Conservation (phyloP, 208 protist species). For the Phytomonas sp. region DNA sequence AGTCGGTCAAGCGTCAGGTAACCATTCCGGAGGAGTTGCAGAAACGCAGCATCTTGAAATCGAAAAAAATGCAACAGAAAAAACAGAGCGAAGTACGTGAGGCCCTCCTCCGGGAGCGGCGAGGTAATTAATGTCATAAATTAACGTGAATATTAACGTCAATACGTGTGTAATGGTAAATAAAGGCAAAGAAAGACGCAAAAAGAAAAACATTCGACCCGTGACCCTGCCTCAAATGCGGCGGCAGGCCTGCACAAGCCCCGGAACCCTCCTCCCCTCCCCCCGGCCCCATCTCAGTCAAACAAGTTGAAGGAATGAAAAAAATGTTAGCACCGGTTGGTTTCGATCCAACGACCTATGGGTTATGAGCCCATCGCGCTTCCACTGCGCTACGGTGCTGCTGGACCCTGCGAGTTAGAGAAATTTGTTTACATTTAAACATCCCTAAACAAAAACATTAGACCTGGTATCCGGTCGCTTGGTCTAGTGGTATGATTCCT, state of each 20-base stretch:
- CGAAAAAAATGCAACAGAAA: not conserved
- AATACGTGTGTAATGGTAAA: not conserved
- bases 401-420: not conserved
- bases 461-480: constrained; percentile 45
- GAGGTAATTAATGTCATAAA: not conserved
- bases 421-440: too few species aligned
- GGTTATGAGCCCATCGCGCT: constrained; percentile 93
- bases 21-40: not conserved
- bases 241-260: too few species aligned
- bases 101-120: not conserved
- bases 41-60: not conserved
- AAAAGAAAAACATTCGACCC: not conserved
- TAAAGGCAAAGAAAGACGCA: not conserved
- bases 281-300: not conserved
- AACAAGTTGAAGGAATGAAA: not conserved
- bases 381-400: constrained; percentile 91
- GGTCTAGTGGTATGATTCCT: constrained; percentile 92
- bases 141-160: not conserved
- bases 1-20: not conserved
- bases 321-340: constrained; percentile 89
- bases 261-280: not conserved
- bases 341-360: constrained; percentile 93
- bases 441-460: too few species aligned
- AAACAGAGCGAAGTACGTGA: not conserved
- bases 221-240: not conserved